A percentile compares a stretch with the other conserved stretches of the same genome.
Evolutionary conservation across 768 basidiomycete genomes (phyloP).

Genomic region (Phanerochaete carnosa): DNA sequence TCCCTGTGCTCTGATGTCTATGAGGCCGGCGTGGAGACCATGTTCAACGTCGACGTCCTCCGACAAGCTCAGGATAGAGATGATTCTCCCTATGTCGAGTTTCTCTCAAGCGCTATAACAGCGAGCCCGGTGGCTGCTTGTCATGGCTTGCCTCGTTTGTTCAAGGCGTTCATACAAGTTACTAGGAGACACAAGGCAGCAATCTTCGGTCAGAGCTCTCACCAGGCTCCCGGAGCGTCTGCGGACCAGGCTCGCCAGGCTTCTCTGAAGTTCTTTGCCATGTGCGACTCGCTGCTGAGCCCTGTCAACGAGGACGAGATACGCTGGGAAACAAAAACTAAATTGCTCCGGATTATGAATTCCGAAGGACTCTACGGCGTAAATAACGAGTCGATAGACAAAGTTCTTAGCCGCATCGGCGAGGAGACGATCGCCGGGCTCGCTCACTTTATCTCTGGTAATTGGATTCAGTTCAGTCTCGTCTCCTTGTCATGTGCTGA

Average conservation of each 20-base stretch:
- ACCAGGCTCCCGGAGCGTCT: slow-evolving; percentile 21
- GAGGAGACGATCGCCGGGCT: slow-evolving; percentile 38
- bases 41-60: slow-evolving; percentile 66
- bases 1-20: slow-evolving; percentile 38
- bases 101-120: not conserved
- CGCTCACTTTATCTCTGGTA: slow-evolving; percentile 27
- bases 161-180: slow-evolving; percentile 45
- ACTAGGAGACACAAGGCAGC: slow-evolving; percentile 49
- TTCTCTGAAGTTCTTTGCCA: slow-evolving; percentile 44
- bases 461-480: slow-evolving; percentile 5
- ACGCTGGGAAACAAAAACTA: slow-evolving; percentile 44
- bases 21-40: slow-evolving; percentile 52
- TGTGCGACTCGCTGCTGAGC: slow-evolving; percentile 35
- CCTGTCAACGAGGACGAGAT: slow-evolving; percentile 8
- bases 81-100: slow-evolving; percentile 23
- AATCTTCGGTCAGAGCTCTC: slow-evolving; percentile 48
- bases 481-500: too few species aligned
- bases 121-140: slow-evolving; percentile 21
- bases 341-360: slow-evolving; percentile 47
- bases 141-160: slow-evolving; percentile 50
- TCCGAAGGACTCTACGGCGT: slow-evolving; percentile 45
- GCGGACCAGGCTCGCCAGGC: slow-evolving; percentile 36
- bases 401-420: slow-evolving; percentile 34
- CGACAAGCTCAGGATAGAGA: slow-evolving; percentile 41
- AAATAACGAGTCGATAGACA: slow-evolving; percentile 28